Evolutionary conservation across 169 alveolate species (phyloP).

Genomic region (Eimeria praecox): DNA sequence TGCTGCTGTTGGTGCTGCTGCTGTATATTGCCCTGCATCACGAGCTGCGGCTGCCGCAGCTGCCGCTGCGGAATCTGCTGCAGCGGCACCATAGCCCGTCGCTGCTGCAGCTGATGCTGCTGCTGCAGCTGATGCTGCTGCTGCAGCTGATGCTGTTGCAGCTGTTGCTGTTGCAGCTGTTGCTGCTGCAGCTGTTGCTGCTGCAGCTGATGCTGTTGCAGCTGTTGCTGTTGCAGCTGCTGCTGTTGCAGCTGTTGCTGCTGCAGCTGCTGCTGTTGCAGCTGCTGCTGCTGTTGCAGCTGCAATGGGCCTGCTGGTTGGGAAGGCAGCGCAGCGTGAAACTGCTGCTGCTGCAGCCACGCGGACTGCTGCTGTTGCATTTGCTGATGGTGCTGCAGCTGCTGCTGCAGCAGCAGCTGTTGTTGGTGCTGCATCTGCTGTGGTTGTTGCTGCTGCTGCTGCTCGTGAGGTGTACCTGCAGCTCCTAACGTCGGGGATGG

Average conservation of each 20-base stretch:
- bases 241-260: neutral
- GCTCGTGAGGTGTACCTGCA: neutral
- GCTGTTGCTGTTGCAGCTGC: slow-evolving; percentile 28
- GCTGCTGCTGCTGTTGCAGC: neutral
- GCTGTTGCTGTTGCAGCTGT: slow-evolving; percentile 9
- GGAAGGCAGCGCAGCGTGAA: no score
- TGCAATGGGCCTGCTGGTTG: no score
- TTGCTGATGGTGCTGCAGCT: slow-evolving; percentile 32
- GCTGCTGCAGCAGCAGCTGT: neutral
- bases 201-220: neutral
- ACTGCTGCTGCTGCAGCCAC: slow-evolving; percentile 45
- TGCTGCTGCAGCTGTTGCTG: neutral
- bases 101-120: slow-evolving; percentile 46
- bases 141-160: neutral
- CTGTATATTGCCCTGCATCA: neutral
- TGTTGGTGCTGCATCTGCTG: neutral
- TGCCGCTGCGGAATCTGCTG: slow-evolving; percentile 41
- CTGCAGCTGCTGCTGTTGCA: slow-evolving; percentile 39
- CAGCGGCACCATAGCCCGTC: neutral
- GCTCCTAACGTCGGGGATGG: slow-evolving; percentile 34
- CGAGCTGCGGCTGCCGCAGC: slow-evolving; percentile 30
- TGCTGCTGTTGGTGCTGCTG: slow-evolving; percentile 26
- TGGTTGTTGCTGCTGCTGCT: neutral
- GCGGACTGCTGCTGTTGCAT: neutral
- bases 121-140: neutral